Base-by-base conservation (phyloP, 345 rosid genomes). In the Anacardium occidentale region DNA sequence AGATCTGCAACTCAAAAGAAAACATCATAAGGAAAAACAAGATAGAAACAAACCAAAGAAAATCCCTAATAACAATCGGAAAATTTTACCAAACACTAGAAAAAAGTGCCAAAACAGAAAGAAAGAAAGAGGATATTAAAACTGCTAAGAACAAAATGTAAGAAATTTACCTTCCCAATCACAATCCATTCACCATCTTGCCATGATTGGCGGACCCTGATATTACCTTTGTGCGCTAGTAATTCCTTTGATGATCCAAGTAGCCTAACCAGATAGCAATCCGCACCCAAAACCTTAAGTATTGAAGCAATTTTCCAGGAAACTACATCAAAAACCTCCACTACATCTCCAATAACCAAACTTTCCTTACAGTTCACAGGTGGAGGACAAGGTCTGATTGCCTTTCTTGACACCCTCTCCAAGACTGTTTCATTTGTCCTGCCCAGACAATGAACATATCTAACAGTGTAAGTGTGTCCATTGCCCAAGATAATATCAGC, bases 171-270 rank as follows among this genome's bases (percentile, higher is more conserved):
- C 81, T 82, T 81, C 10, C 86, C 83, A 42, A 84, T 70, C 22
- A 83, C 60, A 52, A 74, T 64, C 95, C 95, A 90, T 68, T 52
- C 77, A 24, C 72, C 85, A 78, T 83, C 83, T 77, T 76, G 76
- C 95, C 95, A 90, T 55, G 79, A 75, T 42, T 86, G 89, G 13
- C 95, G 76, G 47, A 67, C 83, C 83, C 95, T 86, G 56, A 88
- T 62, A 51, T 81, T 72, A 70, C 69, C 77, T 66, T 78, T 86
- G 59, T 77, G 83, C 59, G 74, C 79, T 44, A 40, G 22, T 14
- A 87, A 56, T 29, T 80, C 82, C 24, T 2, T 55, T 2, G 72
- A 48, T 26, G 48, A 37, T 7, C 92, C 96, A 34, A 84, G 77
- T 50, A 85, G 64, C 85, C 87, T 75, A 67, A 86, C 90, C 53